A percentile compares a stretch with the other conserved stretches of the same genome.
Evolutionary conservation across 108 stramenopile genomes (phyloP).

Genomic region (Cyclotella sp.): DNA sequence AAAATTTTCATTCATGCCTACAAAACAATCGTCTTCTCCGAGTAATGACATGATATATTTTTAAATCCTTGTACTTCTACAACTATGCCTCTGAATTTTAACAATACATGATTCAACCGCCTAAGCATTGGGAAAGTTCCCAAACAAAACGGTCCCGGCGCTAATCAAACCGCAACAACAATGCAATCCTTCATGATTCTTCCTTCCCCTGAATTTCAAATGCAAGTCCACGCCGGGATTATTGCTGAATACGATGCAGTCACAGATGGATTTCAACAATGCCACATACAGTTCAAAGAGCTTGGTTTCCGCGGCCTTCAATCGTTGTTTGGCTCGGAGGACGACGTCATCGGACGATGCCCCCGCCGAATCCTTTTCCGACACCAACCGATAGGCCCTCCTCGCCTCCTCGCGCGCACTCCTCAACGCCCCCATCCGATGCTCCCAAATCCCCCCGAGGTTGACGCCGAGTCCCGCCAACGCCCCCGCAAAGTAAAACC

Average conservation of each 20-base stretch:
- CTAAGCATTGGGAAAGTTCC: constrained; percentile 77
- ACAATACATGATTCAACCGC: too few relatives aligned
- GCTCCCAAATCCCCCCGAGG: constrained; percentile 42
- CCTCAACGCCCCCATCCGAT: constrained; percentile 35
- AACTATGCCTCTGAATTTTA: too few relatives aligned
- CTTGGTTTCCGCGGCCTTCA: constrained; percentile 53
- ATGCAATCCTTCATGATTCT: constrained; percentile 84
- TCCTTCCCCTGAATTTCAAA: constrained; percentile 72
- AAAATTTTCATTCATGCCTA: too few relatives aligned
- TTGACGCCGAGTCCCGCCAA: constrained; percentile 71
- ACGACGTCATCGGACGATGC: not conserved
- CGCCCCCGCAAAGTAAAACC: constrained; percentile 74
- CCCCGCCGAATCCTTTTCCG: constrained; percentile 9
- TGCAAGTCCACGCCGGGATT: constrained; percentile 84
- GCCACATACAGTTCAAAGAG: constrained; percentile 68
- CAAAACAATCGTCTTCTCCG: too few relatives aligned
- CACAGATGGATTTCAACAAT: constrained; percentile 75
- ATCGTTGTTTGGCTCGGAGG: not conserved
- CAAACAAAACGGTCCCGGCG: constrained; percentile 82
- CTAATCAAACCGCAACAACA: too few relatives aligned
- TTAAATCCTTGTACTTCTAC: too few relatives aligned
- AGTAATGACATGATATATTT: too few relatives aligned
- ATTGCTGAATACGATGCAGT: constrained; percentile 85
- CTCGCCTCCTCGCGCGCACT: constrained; percentile 34
- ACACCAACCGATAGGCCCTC: too few relatives aligned